A percentile compares a stretch with the other conserved stretches of the same genome.
Evolutionary conservation across 352 stramenopile genomes (phyloP).

Genomic region (Globisporangium takayamanum): DNA sequence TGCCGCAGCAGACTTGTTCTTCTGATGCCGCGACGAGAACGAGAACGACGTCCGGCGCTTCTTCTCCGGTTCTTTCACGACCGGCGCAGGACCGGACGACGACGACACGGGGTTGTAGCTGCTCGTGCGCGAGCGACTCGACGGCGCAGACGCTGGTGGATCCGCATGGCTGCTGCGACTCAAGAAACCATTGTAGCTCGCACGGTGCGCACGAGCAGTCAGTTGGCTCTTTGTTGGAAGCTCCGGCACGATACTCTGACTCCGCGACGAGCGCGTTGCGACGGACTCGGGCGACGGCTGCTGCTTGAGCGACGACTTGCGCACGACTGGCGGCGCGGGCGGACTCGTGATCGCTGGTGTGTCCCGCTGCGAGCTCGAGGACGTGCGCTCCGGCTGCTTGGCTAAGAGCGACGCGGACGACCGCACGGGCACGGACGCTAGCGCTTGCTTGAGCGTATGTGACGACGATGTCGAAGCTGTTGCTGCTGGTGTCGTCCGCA

Average conservation of each 20-base stretch:
- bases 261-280: conserved; percentile 6
- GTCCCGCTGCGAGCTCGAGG: background rate
- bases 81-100: background rate
- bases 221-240: conserved; percentile 10
- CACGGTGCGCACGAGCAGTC: conserved; percentile 3
- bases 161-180: background rate
- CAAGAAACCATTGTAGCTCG: conserved; percentile 4
- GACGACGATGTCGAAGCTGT: background rate
- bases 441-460: too few species aligned
- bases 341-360: background rate
- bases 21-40: conserved; percentile 28
- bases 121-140: conserved; percentile 7
- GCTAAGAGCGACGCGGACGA: too few species aligned
- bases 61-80: conserved; percentile 21
- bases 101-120: conserved; percentile 10
- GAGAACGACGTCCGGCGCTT: conserved; percentile 33
- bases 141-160: too few species aligned
- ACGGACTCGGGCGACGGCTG: background rate
- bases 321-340: background rate
- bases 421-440: too few species aligned
- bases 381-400: background rate
- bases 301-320: conserved; percentile 10
- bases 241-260: conserved; percentile 13
- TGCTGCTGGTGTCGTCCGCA: background rate
- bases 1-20: conserved; percentile 15